Conservation (phyloP, 2,329 filamentous ascomycete species). For the Colletotrichum liriopes region DNA sequence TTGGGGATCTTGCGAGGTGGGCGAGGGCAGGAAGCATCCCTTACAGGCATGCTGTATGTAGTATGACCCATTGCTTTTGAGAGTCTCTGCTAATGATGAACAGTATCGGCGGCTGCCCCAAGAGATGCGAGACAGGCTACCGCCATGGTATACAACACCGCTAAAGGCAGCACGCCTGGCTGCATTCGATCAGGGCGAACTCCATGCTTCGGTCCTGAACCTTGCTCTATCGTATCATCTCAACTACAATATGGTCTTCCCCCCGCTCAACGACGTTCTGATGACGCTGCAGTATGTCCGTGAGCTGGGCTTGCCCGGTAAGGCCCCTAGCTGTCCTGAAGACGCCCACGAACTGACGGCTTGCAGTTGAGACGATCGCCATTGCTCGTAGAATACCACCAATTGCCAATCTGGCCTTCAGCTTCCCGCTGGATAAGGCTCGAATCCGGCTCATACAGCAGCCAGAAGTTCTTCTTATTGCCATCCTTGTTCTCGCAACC, state of each 20-base stretch:
- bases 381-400: slow-evolving; percentile 71
- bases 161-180: slow-evolving; percentile 66
- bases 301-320: slow-evolving; percentile 82
- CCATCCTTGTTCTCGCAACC: slow-evolving; percentile 80
- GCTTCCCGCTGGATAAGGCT: slow-evolving; percentile 66
- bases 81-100: slow-evolving; percentile 3
- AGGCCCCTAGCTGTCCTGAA: slow-evolving; percentile 46
- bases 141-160: slow-evolving; percentile 71
- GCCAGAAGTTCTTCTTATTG: slow-evolving; percentile 83
- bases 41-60: slow-evolving; percentile 77
- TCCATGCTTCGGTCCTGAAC: slow-evolving; percentile 77
- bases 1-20: slow-evolving; percentile 82
- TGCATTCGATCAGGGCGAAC: slow-evolving; percentile 65
- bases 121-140: slow-evolving; percentile 77
- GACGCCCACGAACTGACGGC: background rate
- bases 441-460: slow-evolving; percentile 69
- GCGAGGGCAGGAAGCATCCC: slow-evolving; percentile 77
- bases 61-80: too few species aligned
- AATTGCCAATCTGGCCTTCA: slow-evolving; percentile 68
- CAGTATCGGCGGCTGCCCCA: slow-evolving; percentile 72
- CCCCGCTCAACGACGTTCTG: slow-evolving; percentile 79
- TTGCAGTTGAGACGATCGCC: slow-evolving; percentile 50
- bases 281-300: slow-evolving; percentile 80
- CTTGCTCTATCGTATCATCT: slow-evolving; percentile 75
- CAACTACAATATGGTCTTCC: slow-evolving; percentile 80